Evolutionary conservation across 371 early-diverging fungal genomes (phyloP).

Genomic region (Rhizopus microsporus): DNA sequence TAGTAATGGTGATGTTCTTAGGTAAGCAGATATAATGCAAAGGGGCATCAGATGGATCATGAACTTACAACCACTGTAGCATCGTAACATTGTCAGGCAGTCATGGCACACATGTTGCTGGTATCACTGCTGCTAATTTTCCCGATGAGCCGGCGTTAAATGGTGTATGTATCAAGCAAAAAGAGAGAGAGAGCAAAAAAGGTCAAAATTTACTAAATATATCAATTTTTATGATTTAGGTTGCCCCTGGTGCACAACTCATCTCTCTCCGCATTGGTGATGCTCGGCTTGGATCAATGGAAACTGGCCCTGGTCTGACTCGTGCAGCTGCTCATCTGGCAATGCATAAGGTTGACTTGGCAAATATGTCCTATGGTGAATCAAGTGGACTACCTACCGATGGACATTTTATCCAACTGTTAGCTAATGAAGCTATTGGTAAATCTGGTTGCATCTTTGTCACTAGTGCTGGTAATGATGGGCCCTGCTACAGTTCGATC

Average conservation of each 20-base stretch:
- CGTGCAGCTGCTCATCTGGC: slow-evolving; percentile 82
- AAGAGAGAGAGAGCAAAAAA: neutral
- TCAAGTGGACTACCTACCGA: slow-evolving; percentile 66
- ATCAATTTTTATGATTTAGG: slow-evolving; percentile 25
- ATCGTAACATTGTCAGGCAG: slow-evolving; percentile 83
- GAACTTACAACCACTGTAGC: slow-evolving; percentile 27
- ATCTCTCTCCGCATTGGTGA: slow-evolving; percentile 95
- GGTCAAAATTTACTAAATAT: neutral
- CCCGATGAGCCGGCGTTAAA: slow-evolving; percentile 83
- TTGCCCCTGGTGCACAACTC: slow-evolving; percentile 92
- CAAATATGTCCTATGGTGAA: slow-evolving; percentile 96
- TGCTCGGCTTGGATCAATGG: slow-evolving; percentile 80
- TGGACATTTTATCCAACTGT: slow-evolving; percentile 81
- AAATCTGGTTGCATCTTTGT: slow-evolving; percentile 86
- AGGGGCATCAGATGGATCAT: neutral
- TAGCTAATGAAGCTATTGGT: slow-evolving; percentile 82
- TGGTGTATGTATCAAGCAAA: slow-evolving; percentile 60
- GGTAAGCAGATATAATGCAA: slow-evolving; percentile 24
- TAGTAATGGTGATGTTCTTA: slow-evolving; percentile 76
- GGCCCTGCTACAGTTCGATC: slow-evolving; percentile 85
- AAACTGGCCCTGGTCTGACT: slow-evolving; percentile 84
- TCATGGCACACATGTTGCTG: slow-evolving; percentile 96
- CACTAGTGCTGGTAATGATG: slow-evolving; percentile 90
- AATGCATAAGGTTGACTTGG: slow-evolving; percentile 83
- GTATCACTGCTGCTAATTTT: slow-evolving; percentile 80